Conservation (phyloP, 1,284 basidiomycete species). For the Cutaneotrichosporon sp. region DNA sequence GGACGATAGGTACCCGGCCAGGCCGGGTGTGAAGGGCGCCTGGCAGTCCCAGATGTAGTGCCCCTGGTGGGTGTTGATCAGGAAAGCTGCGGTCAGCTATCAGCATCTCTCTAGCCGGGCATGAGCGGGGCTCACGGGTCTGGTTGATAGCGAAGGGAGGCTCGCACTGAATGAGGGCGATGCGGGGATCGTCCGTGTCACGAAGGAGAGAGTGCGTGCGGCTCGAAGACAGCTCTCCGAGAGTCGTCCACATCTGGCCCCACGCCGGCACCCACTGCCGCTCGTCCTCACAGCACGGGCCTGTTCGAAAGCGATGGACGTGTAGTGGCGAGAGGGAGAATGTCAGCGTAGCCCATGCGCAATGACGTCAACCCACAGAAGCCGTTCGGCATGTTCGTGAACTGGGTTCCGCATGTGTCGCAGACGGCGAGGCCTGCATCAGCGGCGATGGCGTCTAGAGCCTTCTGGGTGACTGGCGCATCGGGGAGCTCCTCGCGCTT, state of each 20-base stretch:
- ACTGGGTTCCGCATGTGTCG: constrained; percentile 45
- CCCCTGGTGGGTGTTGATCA: constrained; percentile 37
- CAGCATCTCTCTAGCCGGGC: neutral
- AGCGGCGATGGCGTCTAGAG: constrained; percentile 26
- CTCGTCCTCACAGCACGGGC: constrained; percentile 37
- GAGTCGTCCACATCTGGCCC: constrained; percentile 42
- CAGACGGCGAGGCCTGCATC: constrained; percentile 43
- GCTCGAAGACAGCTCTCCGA: constrained; percentile 22
- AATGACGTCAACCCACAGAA: constrained; percentile 24
- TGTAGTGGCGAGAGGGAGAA: neutral
- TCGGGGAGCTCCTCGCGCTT: neutral
- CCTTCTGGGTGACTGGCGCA: constrained; percentile 3
- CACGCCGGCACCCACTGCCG: constrained; percentile 39
- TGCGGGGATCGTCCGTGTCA: constrained; percentile 37
- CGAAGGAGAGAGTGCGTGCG: constrained; percentile 27
- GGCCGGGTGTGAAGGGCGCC: constrained; percentile 32
- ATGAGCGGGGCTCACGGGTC: constrained; percentile 33
- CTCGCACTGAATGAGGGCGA: constrained; percentile 34
- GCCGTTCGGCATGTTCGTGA: constrained; percentile 13
- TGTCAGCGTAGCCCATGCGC: neutral
- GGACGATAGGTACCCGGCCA: constrained; percentile 27
- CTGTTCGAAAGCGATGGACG: constrained; percentile 9
- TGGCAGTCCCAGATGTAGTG: constrained; percentile 47
- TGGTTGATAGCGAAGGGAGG: constrained; percentile 44
- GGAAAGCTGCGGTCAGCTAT: constrained; percentile 31